These are phyloP conservation scores for Penicillium sp. DNA, from an alignment of 2,329 filamentous ascomycete genomes.

Conservation along the genomic window DNA sequence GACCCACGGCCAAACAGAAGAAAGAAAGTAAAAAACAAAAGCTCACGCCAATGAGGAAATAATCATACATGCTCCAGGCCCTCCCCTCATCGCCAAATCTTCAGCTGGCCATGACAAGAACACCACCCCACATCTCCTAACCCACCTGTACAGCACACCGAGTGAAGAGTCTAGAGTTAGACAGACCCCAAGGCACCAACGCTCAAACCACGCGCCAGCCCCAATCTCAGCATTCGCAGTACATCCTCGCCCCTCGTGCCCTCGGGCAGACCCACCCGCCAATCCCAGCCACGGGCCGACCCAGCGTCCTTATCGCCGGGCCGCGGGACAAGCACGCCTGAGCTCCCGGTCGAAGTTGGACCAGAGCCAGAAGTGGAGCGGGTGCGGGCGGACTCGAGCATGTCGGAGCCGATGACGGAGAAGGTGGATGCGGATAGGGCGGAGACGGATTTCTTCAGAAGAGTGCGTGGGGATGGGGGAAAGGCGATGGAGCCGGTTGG, in stretches of 20 bases:
- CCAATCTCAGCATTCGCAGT: slow-evolving; percentile 70
- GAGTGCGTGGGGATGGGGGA: slow-evolving; percentile 61
- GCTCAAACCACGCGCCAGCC: slow-evolving; percentile 70
- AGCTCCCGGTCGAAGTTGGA: slow-evolving; percentile 54
- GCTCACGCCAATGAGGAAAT: slow-evolving; percentile 4
- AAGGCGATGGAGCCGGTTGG: slow-evolving; percentile 16
- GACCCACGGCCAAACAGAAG: neutral
- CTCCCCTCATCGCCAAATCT: neutral
- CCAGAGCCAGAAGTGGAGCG: slow-evolving; percentile 33
- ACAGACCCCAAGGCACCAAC: slow-evolving; percentile 36
- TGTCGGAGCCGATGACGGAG: slow-evolving; percentile 72
- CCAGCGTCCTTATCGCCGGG: slow-evolving; percentile 27
- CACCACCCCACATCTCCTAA: neutral
- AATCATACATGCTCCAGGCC: slow-evolving; percentile 3
- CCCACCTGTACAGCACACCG: neutral
- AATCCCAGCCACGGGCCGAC: slow-evolving; percentile 70
- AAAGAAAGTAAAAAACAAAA: neutral
- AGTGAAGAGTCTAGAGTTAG: slow-evolving; percentile 3
- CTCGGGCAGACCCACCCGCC: slow-evolving; percentile 61
- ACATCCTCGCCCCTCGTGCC: slow-evolving; percentile 68
- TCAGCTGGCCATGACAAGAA: slow-evolving; percentile 5
- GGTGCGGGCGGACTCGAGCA: slow-evolving; percentile 56
- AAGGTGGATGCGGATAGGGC: slow-evolving; percentile 61
- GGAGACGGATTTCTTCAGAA: slow-evolving; percentile 66
- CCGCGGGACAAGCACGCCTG: slow-evolving; percentile 50